phyloP scores from a whole-genome alignment of 208 protist genomes.

The Trichomonas tenax region DNA sequence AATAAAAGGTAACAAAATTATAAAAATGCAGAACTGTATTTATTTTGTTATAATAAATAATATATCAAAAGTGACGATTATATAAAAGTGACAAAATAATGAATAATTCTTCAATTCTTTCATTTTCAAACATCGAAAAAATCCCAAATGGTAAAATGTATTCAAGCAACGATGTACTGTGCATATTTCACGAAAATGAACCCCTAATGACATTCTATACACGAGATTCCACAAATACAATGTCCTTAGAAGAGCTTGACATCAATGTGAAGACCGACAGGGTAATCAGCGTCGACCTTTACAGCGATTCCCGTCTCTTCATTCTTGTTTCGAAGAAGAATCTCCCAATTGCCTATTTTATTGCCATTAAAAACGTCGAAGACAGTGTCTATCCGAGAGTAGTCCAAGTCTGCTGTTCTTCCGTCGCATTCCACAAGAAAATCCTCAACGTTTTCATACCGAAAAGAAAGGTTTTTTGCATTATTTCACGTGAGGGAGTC shows the following conservation, averaged over 20 bases:
- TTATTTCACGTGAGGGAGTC: background rate
- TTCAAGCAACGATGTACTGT: background rate
- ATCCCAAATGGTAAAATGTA: background rate
- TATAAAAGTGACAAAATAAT: too few species aligned
- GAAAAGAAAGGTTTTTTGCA: background rate
- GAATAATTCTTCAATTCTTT: background rate
- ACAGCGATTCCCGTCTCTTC: background rate
- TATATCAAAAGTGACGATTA: too few species aligned
- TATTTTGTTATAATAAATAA: too few species aligned
- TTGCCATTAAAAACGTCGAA: background rate
- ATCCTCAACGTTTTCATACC: background rate
- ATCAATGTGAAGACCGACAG: background rate
- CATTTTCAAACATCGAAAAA: background rate
- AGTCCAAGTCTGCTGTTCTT: background rate
- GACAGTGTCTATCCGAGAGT: background rate
- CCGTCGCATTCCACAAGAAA: background rate
- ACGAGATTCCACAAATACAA: background rate
- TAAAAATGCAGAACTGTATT: too few species aligned
- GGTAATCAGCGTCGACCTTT: background rate
- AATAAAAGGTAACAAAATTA: too few species aligned
- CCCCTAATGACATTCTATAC: background rate
- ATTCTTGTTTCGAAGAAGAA: background rate
- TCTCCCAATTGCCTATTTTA: background rate
- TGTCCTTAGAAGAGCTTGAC: background rate
- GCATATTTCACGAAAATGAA: background rate